These are phyloP conservation scores for Penicillium palitans DNA, from an alignment of 2,329 filamentous ascomycete species.

Conservation along the genomic window DNA sequence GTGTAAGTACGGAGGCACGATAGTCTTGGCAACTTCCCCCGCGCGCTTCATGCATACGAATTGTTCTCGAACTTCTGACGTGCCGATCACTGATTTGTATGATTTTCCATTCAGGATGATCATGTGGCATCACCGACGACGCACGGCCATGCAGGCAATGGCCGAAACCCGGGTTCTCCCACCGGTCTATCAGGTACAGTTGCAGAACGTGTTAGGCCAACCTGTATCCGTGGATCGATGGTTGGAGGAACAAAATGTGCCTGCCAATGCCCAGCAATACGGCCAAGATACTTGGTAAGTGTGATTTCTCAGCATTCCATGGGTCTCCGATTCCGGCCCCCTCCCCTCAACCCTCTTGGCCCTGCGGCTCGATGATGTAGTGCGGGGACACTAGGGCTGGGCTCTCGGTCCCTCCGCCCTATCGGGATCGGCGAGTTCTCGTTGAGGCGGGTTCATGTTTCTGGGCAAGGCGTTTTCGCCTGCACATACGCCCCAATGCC, in stretches of 20 bases:
- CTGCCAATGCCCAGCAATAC: slow-evolving; percentile 21
- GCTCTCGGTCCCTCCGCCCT: slow-evolving; percentile 7
- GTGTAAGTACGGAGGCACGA: slow-evolving; percentile 26
- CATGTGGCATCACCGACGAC: slow-evolving; percentile 27
- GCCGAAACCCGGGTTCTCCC: not conserved
- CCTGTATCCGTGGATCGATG: slow-evolving; percentile 29
- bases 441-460: not conserved
- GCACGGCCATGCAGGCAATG: slow-evolving; percentile 13
- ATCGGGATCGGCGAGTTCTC: slow-evolving; percentile 1
- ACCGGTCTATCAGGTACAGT: slow-evolving; percentile 15
- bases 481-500: not conserved
- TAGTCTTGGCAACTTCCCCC: slow-evolving; percentile 10
- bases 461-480: slow-evolving; percentile 8
- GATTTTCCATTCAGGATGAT: slow-evolving; percentile 19
- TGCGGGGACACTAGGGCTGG: slow-evolving; percentile 11
- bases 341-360: slow-evolving; percentile 16
- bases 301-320: slow-evolving; percentile 4
- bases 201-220: slow-evolving; percentile 16
- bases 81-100: slow-evolving; percentile 5
- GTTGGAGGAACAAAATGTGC: slow-evolving; percentile 28
- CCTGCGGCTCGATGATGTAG: slow-evolving; percentile 9
- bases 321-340: slow-evolving; percentile 1
- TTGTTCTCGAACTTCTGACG: slow-evolving; percentile 13
- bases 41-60: slow-evolving; percentile 18
- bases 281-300: slow-evolving; percentile 33